Conservation (phyloP, 495 filamentous ascomycete species). For the Poronia punctata region DNA sequence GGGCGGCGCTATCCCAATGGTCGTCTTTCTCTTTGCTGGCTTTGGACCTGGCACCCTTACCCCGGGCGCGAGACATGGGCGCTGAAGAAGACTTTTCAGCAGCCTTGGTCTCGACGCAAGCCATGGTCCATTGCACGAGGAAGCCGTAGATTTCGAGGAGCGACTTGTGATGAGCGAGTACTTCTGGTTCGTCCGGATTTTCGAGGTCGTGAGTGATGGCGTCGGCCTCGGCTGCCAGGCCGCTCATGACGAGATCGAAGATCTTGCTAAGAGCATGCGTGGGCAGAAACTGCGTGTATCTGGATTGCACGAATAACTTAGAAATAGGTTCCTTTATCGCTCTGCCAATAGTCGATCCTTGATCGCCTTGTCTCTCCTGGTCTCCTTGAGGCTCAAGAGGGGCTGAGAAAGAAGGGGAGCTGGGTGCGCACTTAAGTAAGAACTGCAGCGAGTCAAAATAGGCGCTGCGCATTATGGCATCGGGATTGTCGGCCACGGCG, state of each 20-base stretch:
- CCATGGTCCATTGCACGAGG: conserved; percentile 88
- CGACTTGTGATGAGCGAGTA: conserved; percentile 76
- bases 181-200: conserved; percentile 75
- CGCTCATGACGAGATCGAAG: conserved; percentile 86
- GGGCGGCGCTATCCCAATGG: conserved; percentile 79
- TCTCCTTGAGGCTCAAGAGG: conserved; percentile 28
- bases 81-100: conserved; percentile 76
- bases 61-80: conserved; percentile 60
- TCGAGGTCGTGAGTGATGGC: conserved; percentile 79
- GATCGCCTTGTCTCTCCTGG: too few species aligned
- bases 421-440: conserved; percentile 87
- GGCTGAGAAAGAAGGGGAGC: conserved; percentile 41
- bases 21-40: conserved; percentile 52
- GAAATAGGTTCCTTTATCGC: conserved; percentile 32
- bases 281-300: conserved; percentile 76
- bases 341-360: conserved; percentile 3
- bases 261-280: conserved; percentile 81
- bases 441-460: conserved; percentile 91
- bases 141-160: conserved; percentile 93
- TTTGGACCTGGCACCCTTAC: conserved; percentile 72
- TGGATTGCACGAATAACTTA: conserved; percentile 64
- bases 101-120: conserved; percentile 86
- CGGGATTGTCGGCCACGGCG: conserved; percentile 83
- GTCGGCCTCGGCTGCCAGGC: conserved; percentile 88
- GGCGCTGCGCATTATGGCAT: conserved; percentile 68